A percentile compares a stretch with the other conserved stretches of the same genome.
Conservation (phyloP, 345 rosid species). For the Dimocarpus longan region DNA sequence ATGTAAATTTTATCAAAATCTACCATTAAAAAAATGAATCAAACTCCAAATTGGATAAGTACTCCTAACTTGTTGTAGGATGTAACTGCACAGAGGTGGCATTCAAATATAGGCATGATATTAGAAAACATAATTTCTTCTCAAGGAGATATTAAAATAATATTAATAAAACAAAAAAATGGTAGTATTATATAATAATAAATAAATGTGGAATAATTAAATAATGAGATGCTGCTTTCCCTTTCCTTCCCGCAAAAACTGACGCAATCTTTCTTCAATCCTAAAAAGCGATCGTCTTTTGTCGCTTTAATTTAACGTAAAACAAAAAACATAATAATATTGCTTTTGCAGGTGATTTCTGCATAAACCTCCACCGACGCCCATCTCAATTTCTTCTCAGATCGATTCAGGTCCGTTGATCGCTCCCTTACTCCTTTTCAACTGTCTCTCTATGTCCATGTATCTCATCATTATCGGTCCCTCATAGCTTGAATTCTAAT, state of each 20-base stretch:
- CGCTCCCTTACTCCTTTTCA: neutral
- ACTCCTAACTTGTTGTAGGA: too few relatives aligned
- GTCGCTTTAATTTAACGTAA: conserved; percentile 14
- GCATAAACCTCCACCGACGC: conserved; percentile 21
- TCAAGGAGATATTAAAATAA: too few relatives aligned
- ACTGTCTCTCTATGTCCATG: neutral
- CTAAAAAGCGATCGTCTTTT: neutral
- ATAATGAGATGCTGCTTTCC: neutral
- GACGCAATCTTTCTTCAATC: conserved; percentile 8
- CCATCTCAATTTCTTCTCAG: conserved; percentile 19
- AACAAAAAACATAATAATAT: neutral
- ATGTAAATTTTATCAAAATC: too few relatives aligned
- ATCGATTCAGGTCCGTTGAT: conserved; percentile 37
- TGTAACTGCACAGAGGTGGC: too few relatives aligned
- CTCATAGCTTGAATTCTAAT: conserved; percentile 8
- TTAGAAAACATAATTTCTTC: too few relatives aligned
- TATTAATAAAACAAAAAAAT: neutral
- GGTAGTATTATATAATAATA: neutral
- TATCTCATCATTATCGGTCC: too few relatives aligned
- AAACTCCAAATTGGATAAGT: too few relatives aligned
- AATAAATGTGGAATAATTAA: neutral
- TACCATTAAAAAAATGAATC: too few relatives aligned
- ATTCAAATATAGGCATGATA: too few relatives aligned
- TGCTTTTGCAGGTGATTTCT: conserved; percentile 2
- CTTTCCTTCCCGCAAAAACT: conserved; percentile 45